Conservation (phyloP, 2,329 filamentous ascomycete species). For the Aspergillus unguis region DNA sequence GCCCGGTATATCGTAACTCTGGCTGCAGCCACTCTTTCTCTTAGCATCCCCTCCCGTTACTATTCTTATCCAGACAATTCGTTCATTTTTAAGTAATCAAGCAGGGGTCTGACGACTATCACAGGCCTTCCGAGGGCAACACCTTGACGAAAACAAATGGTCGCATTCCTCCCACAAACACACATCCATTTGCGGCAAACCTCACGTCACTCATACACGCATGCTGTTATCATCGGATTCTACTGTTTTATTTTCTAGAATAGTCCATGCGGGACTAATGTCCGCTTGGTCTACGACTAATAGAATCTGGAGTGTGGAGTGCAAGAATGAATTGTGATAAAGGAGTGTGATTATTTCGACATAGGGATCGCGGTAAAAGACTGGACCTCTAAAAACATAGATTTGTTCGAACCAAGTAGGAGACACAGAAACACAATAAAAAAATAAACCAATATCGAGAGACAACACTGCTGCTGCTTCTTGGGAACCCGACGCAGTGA, state of each 20-base stretch:
- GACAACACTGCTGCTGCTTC: background rate
- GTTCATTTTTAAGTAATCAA: background rate
- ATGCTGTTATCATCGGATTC: background rate
- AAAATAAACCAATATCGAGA: background rate
- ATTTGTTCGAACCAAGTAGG: background rate
- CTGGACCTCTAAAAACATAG: background rate
- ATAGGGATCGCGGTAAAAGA: background rate
- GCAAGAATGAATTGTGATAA: conserved; percentile 1
- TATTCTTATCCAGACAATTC: background rate
- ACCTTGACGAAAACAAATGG: conserved; percentile 5
- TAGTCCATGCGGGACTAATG: too few relatives aligned
- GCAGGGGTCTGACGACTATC: background rate
- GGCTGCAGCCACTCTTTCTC: too few relatives aligned
- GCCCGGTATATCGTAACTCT: too few relatives aligned
- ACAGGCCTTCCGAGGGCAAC: background rate
- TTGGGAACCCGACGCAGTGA: background rate
- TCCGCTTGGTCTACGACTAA: too few relatives aligned
- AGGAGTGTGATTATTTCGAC: background rate
- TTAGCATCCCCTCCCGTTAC: background rate
- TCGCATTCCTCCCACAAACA: conserved; percentile 9
- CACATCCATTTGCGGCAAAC: conserved; percentile 4
- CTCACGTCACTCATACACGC: background rate
- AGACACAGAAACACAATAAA: background rate
- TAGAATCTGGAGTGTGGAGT: background rate
- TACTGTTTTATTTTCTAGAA: too few relatives aligned